Evolutionary conservation across 768 basidiomycete species (phyloP).

Genomic region (Trametes maxima): DNA sequence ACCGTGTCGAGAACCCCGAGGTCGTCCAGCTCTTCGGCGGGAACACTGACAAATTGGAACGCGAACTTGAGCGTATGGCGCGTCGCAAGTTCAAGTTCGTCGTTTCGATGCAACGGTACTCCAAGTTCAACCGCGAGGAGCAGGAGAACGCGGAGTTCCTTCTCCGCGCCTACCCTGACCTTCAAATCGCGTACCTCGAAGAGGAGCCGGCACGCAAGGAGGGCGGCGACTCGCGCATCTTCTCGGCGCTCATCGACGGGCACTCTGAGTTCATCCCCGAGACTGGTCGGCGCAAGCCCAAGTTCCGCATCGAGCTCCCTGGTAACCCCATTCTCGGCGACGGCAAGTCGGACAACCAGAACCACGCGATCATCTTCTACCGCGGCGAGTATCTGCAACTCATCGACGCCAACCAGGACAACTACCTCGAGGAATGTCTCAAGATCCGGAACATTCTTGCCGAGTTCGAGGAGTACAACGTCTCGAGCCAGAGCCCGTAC

Average conservation of each 20-base stretch:
- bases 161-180: slow-evolving; percentile 94
- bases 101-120: slow-evolving; percentile 99
- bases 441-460: slow-evolving; percentile 98
- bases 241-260: slow-evolving; percentile 95
- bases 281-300: slow-evolving; percentile 86
- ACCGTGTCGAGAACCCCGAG: slow-evolving; percentile 99
- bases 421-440: slow-evolving; percentile 98
- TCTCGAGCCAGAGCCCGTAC: slow-evolving; percentile 89
- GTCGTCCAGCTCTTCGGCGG: slow-evolving; percentile 97
- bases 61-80: slow-evolving; percentile 96
- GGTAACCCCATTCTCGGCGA: slow-evolving; percentile 99
- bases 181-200: slow-evolving; percentile 98
- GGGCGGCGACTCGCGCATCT: slow-evolving; percentile 92
- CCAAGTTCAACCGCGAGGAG: slow-evolving; percentile 99
- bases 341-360: slow-evolving; percentile 99
- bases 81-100: slow-evolving; percentile 99
- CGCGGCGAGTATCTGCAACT: slow-evolving; percentile 99
- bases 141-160: slow-evolving; percentile 99
- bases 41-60: slow-evolving; percentile 95
- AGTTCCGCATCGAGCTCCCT: slow-evolving; percentile 97
- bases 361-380: slow-evolving; percentile 99
- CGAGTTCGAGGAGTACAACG: slow-evolving; percentile 93
- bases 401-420: slow-evolving; percentile 99
- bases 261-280: slow-evolving; percentile 95
- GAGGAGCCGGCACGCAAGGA: slow-evolving; percentile 94